phyloP scores from a whole-genome alignment of 177 flowering plant genomes.

The Vitis hybrid region DNA sequence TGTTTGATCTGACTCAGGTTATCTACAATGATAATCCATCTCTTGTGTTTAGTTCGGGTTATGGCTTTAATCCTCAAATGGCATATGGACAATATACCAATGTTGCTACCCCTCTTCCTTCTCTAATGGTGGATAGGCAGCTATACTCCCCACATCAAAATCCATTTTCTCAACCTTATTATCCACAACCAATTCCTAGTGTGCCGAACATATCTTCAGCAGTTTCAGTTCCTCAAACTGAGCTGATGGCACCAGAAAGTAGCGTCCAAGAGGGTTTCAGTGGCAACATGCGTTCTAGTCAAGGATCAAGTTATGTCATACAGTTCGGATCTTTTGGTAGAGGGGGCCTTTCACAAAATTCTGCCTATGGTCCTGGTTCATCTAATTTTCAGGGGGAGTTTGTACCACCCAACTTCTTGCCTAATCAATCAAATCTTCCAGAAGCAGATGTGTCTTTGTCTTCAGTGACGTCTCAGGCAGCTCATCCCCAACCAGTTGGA shows the following conservation, averaged over 20 bases:
- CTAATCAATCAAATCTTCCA: too few species aligned
- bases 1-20: slow-evolving; percentile 15
- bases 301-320: slow-evolving; percentile 27
- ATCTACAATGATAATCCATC: slow-evolving; percentile 35
- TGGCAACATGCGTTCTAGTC: slow-evolving; percentile 25
- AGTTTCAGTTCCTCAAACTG: slow-evolving; percentile 22
- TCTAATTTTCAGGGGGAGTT: too few species aligned
- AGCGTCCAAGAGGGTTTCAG: not conserved
- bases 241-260: slow-evolving; percentile 26
- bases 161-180: slow-evolving; percentile 29
- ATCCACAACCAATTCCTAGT: slow-evolving; percentile 20
- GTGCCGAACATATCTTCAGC: slow-evolving; percentile 22
- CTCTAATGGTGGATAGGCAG: slow-evolving; percentile 34
- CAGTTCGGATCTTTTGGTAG: slow-evolving; percentile 26
- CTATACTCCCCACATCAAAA: slow-evolving; percentile 30
- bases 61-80: slow-evolving; percentile 28
- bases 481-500: slow-evolving; percentile 31
- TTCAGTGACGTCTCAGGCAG: slow-evolving; percentile 11
- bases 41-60: slow-evolving; percentile 28
- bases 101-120: slow-evolving; percentile 25
- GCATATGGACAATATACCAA: slow-evolving; percentile 35
- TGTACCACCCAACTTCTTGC: too few species aligned
- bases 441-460: too few species aligned
- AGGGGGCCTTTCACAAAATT: slow-evolving; percentile 16
- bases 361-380: slow-evolving; percentile 9